Percentiles rank a stretch among this genome's conserved stretches.
Evolutionary conservation across 108 stramenopile genomes (phyloP).

Genomic region (Nitzschia palea): DNA sequence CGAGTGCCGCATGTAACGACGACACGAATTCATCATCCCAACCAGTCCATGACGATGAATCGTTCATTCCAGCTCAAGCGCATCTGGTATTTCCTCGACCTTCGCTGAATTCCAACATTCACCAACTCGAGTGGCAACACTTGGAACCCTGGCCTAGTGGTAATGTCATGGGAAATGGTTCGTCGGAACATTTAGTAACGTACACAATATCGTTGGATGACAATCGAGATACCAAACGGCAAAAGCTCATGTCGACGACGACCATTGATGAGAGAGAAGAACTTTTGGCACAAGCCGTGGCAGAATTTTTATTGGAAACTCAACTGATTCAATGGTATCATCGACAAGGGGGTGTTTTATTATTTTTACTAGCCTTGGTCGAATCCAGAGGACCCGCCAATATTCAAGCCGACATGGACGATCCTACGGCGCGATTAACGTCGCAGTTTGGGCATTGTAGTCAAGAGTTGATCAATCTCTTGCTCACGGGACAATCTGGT

Average conservation of each 20-base stretch:
- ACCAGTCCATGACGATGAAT: not conserved
- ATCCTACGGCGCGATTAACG: constrained; percentile 59
- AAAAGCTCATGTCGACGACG: not conserved
- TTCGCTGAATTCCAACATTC: not conserved
- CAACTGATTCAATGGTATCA: constrained; percentile 50
- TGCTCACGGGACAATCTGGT: constrained; percentile 75
- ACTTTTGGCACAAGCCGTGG: constrained; percentile 22
- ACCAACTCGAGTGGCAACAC: constrained; percentile 34
- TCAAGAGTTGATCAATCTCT: constrained; percentile 88
- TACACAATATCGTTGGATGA: constrained; percentile 18
- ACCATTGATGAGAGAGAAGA: not conserved
- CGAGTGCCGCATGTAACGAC: constrained; percentile 18
- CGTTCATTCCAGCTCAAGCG: not conserved
- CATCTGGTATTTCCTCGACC: not conserved
- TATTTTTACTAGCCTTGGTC: constrained; percentile 71
- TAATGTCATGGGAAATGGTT: constrained; percentile 7
- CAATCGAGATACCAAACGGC: constrained; percentile 6
- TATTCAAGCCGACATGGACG: constrained; percentile 75
- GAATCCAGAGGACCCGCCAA: constrained; percentile 47
- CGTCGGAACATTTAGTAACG: constrained; percentile 16
- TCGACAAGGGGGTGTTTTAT: constrained; percentile 64
- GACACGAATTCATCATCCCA: not conserved
- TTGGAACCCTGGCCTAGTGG: constrained; percentile 36
- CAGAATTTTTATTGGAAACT: constrained; percentile 38
- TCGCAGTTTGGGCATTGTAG: constrained; percentile 87